Percentiles rank a stretch among this genome's conserved stretches.
phyloP scores from a whole-genome alignment of 257 asterid genomes.

The Cynanchum wilfordii region DNA sequence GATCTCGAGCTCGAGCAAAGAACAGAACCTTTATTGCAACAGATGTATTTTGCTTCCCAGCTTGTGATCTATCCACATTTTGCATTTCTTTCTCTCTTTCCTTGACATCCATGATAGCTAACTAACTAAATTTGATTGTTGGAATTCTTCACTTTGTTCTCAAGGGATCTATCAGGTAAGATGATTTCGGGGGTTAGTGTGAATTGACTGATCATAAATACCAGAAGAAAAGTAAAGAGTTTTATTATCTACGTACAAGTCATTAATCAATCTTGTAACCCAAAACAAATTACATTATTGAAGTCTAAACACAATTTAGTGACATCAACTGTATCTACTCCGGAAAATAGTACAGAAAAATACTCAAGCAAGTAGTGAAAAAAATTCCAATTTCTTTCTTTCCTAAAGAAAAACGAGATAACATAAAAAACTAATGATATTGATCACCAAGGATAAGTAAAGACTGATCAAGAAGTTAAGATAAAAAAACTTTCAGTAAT shows the following conservation, averaged over 20 bases:
- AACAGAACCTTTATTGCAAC: constrained; percentile 65
- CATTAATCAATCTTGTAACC: not conserved
- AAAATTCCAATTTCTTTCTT: not conserved
- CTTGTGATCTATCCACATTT: constrained; percentile 24
- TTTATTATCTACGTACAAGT: not conserved
- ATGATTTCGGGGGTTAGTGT: not conserved
- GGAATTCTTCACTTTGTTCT: not conserved
- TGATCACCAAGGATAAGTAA: not conserved
- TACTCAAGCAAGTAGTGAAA: not conserved
- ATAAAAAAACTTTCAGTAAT: not conserved
- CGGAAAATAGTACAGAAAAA: not conserved
- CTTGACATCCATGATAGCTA: constrained; percentile 19
- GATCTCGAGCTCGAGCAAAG: constrained; percentile 83
- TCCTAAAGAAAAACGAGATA: not conserved
- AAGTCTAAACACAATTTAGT: not conserved
- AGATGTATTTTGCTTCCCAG: constrained; percentile 23
- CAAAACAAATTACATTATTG: not conserved
- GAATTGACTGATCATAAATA: not conserved
- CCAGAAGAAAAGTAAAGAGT: not conserved
- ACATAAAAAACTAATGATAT: not conserved
- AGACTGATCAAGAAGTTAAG: not conserved
- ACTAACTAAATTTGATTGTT: not conserved
- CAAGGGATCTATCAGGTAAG: not conserved
- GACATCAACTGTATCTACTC: not conserved
- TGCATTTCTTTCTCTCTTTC: constrained; percentile 11